Evolutionary conservation across 1,284 basidiomycete genomes (phyloP).

Genomic region (Tylopilus sp.): DNA sequence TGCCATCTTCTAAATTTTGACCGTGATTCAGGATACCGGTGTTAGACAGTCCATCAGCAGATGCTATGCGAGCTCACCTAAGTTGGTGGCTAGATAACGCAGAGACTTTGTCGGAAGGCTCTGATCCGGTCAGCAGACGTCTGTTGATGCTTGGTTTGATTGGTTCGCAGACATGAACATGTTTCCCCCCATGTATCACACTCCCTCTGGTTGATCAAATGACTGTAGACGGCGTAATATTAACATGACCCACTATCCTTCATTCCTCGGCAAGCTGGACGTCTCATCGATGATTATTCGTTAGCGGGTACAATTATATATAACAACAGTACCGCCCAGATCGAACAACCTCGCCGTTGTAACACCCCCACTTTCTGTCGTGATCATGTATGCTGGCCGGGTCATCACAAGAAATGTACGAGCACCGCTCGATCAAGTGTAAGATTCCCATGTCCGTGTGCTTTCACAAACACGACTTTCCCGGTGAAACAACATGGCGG

Average conservation of each 20-base stretch:
- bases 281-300: neutral
- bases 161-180: slow-evolving; percentile 27
- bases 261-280: neutral
- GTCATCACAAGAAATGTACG: too few relatives aligned
- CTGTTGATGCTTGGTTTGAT: slow-evolving; percentile 38
- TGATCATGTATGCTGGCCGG: too few relatives aligned
- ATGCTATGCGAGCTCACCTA: slow-evolving; percentile 46
- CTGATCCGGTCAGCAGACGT: slow-evolving; percentile 42
- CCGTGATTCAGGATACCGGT: slow-evolving; percentile 24
- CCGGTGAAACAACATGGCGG: too few relatives aligned
- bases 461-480: too few relatives aligned
- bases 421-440: too few relatives aligned
- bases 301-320: too few relatives aligned
- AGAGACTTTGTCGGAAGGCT: slow-evolving; percentile 29
- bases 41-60: slow-evolving; percentile 34
- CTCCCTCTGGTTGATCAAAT: slow-evolving; percentile 1
- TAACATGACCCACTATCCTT: slow-evolving; percentile 14
- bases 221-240: slow-evolving; percentile 15
- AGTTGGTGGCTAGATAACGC: slow-evolving; percentile 56
- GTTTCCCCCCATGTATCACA: neutral
- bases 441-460: too few relatives aligned
- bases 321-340: too few relatives aligned
- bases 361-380: too few relatives aligned
- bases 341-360: too few relatives aligned
- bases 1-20: neutral